Conservation (phyloP, 495 filamentous ascomycete species). For the Corynascus novoguineensis region DNA sequence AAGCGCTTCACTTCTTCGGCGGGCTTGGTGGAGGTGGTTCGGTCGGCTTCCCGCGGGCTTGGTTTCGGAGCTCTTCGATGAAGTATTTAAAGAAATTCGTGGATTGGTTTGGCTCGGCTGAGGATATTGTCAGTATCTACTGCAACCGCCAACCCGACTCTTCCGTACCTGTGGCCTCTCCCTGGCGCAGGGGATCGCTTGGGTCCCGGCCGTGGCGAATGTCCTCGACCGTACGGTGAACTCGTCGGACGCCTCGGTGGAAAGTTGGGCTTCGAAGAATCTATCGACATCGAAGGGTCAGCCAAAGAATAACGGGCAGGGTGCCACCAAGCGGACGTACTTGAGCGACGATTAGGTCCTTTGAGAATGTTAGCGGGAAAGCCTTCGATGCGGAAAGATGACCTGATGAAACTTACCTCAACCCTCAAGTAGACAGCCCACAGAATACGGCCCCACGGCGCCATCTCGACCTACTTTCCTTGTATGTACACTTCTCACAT, state of each 20-base stretch:
- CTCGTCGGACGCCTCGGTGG: constrained; percentile 37
- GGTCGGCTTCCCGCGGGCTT: constrained; percentile 31
- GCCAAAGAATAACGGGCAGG: neutral
- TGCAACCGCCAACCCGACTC: neutral
- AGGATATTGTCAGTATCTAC: neutral
- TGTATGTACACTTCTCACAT: neutral
- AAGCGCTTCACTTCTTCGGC: constrained; percentile 12
- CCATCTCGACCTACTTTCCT: neutral
- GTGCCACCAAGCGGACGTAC: constrained; percentile 16
- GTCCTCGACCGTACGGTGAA: constrained; percentile 38
- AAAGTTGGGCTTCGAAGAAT: constrained; percentile 36
- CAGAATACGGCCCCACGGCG: constrained; percentile 13
- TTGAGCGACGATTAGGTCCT: constrained; percentile 30
- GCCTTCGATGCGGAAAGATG: neutral
- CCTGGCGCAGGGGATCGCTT: constrained; percentile 36
- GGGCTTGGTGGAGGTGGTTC: constrained; percentile 13
- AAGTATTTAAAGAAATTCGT: constrained; percentile 20
- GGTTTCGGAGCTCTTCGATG: constrained; percentile 35
- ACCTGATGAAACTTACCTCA: constrained; percentile 10
- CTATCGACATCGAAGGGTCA: constrained; percentile 10
- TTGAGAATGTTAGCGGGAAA: neutral
- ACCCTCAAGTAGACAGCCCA: constrained; percentile 11
- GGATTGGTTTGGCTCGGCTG: constrained; percentile 2
- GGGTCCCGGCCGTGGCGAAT: constrained; percentile 37
- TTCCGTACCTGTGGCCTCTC: constrained; percentile 35